These are phyloP conservation scores for Trametes polyzona DNA, from an alignment of 1,284 basidiomycete genomes.

Conservation along the genomic window DNA sequence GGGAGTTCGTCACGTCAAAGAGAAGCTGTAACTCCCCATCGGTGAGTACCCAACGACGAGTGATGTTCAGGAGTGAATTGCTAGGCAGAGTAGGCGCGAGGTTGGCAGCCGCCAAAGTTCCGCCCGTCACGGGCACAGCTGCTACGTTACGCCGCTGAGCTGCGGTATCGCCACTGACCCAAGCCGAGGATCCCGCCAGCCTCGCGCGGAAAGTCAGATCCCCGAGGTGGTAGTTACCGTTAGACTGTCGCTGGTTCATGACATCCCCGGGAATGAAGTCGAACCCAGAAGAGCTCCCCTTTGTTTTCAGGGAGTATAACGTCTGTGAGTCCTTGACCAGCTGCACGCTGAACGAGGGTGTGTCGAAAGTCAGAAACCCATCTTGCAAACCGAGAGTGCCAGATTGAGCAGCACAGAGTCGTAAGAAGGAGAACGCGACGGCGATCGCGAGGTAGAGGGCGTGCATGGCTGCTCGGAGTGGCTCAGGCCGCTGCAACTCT, in stretches of 20 bases:
- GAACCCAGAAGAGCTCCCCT: constrained; percentile 40
- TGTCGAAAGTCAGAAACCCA: constrained; percentile 52
- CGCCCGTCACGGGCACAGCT: constrained; percentile 43
- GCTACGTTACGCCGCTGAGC: constrained; percentile 47
- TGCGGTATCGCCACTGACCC: constrained; percentile 54
- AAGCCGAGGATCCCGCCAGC: constrained; percentile 47
- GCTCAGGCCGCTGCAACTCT: background rate
- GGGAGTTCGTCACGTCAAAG: constrained; percentile 56
- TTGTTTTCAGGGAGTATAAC: constrained; percentile 53
- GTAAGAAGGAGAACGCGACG: background rate
- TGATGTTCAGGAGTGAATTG: constrained; percentile 51
- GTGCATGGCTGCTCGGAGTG: background rate
- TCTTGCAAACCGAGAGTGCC: constrained; percentile 47
- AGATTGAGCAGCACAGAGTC: constrained; percentile 2
- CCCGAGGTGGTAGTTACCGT: constrained; percentile 60
- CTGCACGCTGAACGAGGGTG: constrained; percentile 47
- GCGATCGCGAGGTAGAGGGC: background rate
- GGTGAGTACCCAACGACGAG: constrained; percentile 54
- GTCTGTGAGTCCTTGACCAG: constrained; percentile 64
- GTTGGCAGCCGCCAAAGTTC: constrained; percentile 52
- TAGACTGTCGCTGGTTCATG: constrained; percentile 52
- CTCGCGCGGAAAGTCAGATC: constrained; percentile 60
- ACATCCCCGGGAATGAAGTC: constrained; percentile 59
- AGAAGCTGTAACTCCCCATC: constrained; percentile 49
- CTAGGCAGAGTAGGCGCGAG: constrained; percentile 53